Conservation (phyloP, 2,329 filamentous ascomycete genomes). For the Phyllosticta citrichinensis region DNA sequence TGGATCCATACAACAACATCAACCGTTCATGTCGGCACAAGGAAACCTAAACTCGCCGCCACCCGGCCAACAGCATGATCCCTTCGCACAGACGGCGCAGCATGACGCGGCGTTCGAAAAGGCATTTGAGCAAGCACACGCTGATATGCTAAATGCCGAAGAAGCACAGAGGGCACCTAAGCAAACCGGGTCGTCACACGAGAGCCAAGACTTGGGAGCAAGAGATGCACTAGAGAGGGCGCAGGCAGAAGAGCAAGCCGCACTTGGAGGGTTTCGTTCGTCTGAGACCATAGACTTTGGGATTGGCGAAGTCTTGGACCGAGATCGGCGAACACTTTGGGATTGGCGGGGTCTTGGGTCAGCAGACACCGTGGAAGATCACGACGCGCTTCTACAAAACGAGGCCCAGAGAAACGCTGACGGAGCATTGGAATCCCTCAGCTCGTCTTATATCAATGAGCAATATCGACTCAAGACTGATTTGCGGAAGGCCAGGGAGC, state of each 20-base stretch:
- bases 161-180: constrained; percentile 2
- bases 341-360: no score
- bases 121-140: constrained; percentile 41
- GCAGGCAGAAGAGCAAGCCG: not conserved
- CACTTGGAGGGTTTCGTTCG: not conserved
- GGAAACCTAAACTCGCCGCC: constrained; percentile 17
- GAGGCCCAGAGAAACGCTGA: no score
- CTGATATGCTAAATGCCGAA: constrained; percentile 26
- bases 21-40: constrained; percentile 2
- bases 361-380: no score
- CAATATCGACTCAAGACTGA: not conserved
- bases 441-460: no score
- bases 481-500: not conserved
- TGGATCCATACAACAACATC: constrained; percentile 5
- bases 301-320: no score
- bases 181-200: not conserved
- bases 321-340: no score
- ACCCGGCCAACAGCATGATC: constrained; percentile 18
- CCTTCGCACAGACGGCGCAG: constrained; percentile 26
- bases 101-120: constrained; percentile 47
- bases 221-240: not conserved
- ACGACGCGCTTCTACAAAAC: no score
- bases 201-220: not conserved
- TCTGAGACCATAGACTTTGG: no score
- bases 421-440: no score